phyloP scores from a whole-genome alignment of 768 basidiomycete genomes.

The Dioszegia crocea region DNA sequence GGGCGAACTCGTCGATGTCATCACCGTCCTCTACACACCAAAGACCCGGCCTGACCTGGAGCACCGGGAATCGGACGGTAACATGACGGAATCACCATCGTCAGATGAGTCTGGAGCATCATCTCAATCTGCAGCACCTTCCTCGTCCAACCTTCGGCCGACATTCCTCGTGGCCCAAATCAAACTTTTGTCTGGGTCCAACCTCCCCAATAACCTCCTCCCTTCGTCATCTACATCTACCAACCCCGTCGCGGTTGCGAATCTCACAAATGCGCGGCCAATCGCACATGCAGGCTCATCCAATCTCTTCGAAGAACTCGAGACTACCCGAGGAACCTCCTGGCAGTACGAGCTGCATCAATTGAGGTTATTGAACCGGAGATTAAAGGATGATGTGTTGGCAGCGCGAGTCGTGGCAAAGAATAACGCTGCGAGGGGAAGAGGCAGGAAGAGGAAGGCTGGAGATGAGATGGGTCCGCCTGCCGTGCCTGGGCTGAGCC shows the following conservation, averaged over 20 bases:
- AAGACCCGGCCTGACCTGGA: constrained; percentile 6
- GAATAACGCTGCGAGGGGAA: constrained; percentile 29
- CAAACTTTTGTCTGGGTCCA: constrained; percentile 6
- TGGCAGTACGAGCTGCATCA: constrained; percentile 95
- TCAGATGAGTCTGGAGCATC: constrained; percentile 9
- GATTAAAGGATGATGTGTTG: constrained; percentile 60
- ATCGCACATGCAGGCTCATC: constrained; percentile 36
- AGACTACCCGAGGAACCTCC: constrained; percentile 63
- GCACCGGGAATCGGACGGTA: neutral
- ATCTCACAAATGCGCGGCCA: constrained; percentile 23
- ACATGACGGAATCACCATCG: neutral
- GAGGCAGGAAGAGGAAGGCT: constrained; percentile 8
- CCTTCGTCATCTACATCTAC: constrained; percentile 40
- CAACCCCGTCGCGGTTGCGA: constrained; percentile 3
- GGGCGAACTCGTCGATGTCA: constrained; percentile 45
- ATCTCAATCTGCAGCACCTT: constrained; percentile 8
- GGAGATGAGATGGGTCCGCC: constrained; percentile 26
- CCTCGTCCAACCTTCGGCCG: neutral
- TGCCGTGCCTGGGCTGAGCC: constrained; percentile 8
- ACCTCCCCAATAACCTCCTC: constrained; percentile 18
- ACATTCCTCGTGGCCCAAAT: constrained; percentile 7
- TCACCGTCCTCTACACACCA: constrained; percentile 45
- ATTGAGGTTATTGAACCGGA: constrained; percentile 66
- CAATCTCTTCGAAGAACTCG: constrained; percentile 72
- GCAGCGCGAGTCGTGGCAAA: constrained; percentile 22